Percentiles rank a stretch among this genome's conserved stretches.
Conservation (phyloP, 169 alveolate genomes). For the Plasmodium relictum region DNA sequence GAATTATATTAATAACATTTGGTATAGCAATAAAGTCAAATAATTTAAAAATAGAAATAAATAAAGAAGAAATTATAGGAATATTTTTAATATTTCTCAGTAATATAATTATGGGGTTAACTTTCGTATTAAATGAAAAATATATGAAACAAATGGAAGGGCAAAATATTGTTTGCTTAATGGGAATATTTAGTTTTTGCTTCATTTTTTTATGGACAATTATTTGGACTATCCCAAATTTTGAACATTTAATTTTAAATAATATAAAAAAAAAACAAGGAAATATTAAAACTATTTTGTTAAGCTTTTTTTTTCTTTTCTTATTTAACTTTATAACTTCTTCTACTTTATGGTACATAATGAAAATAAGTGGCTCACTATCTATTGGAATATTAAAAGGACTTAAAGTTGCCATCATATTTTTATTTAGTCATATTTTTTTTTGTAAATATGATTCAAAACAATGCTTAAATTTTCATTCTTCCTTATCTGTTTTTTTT, state of each 20-base stretch:
- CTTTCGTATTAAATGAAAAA: conserved; percentile 81
- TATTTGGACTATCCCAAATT: conserved; percentile 81
- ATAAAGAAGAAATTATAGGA: conserved; percentile 81
- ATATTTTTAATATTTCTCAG: conserved; percentile 72
- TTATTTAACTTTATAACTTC: conserved; percentile 77
- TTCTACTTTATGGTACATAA: conserved; percentile 81
- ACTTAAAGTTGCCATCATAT: conserved; percentile 78
- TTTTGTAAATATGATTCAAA: conserved; percentile 82
- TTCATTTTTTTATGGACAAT: conserved; percentile 78
- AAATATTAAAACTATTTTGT: conserved; percentile 50
- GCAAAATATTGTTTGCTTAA: conserved; percentile 83
- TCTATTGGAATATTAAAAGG: conserved; percentile 82
- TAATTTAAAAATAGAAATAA: conserved; percentile 75
- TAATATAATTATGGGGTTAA: conserved; percentile 79
- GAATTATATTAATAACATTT: conserved; percentile 77
- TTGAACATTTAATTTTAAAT: conserved; percentile 72
- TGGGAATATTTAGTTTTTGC: conserved; percentile 79
- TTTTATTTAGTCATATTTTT: conserved; percentile 78
- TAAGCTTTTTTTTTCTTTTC: conserved; percentile 75
- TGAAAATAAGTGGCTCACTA: conserved; percentile 79
- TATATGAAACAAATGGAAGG: conserved; percentile 82
- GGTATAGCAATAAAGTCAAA: conserved; percentile 82
- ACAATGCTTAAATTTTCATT: conserved; percentile 80
- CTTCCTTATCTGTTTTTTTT: conserved; percentile 76
- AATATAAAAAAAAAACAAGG: conserved; percentile 77